Evolutionary conservation across 73 alveolate species (phyloP).

Genomic region (Paramecium sonneborni): DNA sequence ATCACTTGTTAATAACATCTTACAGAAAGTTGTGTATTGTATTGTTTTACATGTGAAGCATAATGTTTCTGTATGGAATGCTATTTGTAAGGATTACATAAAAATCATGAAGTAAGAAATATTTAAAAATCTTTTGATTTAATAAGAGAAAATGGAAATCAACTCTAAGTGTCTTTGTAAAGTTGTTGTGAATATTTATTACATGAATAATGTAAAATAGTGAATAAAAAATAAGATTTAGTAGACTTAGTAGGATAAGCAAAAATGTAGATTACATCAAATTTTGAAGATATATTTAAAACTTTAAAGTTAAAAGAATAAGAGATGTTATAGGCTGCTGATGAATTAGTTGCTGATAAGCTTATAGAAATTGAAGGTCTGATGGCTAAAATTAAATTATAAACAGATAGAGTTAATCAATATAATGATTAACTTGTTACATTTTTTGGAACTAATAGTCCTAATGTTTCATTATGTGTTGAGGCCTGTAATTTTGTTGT

Average conservation of each 20-base stretch:
- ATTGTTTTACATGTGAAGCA: conserved; percentile 61
- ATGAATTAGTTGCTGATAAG: conserved; percentile 52
- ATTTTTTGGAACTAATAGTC: neutral
- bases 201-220: conserved; percentile 47
- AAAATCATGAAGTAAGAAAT: conserved; percentile 65
- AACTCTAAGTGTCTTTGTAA: neutral
- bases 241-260: conserved; percentile 31
- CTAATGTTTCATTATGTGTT: neutral
- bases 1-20: neutral
- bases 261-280: neutral
- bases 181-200: conserved; percentile 30
- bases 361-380: conserved; percentile 6
- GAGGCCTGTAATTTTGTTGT: conserved; percentile 48
- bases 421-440: neutral
- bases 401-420: conserved; percentile 31
- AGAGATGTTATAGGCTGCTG: conserved; percentile 50
- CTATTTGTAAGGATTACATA: conserved; percentile 60
- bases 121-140: conserved; percentile 47
- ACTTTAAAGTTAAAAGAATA: conserved; percentile 11
- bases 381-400: conserved; percentile 6
- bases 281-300: conserved; percentile 1
- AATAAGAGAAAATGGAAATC: neutral
- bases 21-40: conserved; percentile 38
- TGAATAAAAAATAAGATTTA: conserved; percentile 27
- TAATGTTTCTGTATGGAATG: conserved; percentile 65